A percentile compares a stretch with the other conserved stretches of the same genome.
Evolutionary conservation across 2,329 filamentous ascomycete species (phyloP).

Genomic region (Ascochyta koolunga): DNA sequence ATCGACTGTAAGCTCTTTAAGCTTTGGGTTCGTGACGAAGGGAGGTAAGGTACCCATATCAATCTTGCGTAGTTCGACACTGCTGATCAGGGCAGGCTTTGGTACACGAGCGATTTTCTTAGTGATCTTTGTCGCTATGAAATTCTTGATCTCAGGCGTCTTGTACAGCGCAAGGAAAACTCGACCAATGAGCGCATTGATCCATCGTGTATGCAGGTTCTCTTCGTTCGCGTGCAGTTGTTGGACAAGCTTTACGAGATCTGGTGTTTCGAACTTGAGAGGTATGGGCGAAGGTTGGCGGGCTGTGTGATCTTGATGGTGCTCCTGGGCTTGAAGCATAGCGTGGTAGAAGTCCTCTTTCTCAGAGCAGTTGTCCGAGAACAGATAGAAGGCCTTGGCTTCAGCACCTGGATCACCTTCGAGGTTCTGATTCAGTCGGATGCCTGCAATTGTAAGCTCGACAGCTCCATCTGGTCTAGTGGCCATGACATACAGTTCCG

Average conservation of each 20-base stretch:
- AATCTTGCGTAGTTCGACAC: conserved; percentile 80
- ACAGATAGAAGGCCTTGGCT: conserved; percentile 88
- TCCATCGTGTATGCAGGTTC: conserved; percentile 86
- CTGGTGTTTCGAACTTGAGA: conserved; percentile 78
- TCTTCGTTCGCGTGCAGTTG: conserved; percentile 90
- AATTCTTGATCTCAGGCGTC: conserved; percentile 78
- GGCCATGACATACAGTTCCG: conserved; percentile 68
- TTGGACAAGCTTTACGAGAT: conserved; percentile 89
- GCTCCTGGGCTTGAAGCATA: conserved; percentile 81
- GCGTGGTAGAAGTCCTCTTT: conserved; percentile 99
- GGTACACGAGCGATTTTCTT: conserved; percentile 97
- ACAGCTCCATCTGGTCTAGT: background rate
- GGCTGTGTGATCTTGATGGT: conserved; percentile 60
- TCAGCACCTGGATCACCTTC: conserved; percentile 61
- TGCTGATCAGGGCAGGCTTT: conserved; percentile 86
- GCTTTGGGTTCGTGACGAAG: conserved; percentile 83
- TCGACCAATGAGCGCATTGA: conserved; percentile 89
- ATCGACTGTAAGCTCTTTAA: conserved; percentile 89
- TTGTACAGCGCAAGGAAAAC: conserved; percentile 88
- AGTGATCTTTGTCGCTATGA: conserved; percentile 83
- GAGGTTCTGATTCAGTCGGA: conserved; percentile 74
- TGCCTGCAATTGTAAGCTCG: conserved; percentile 40
- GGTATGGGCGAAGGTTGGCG: conserved; percentile 67
- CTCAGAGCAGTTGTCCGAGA: conserved; percentile 92
- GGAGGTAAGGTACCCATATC: conserved; percentile 87